Evolutionary conservation across 305 asterid genomes (phyloP).

Genomic region (Ajuga reptans): DNA sequence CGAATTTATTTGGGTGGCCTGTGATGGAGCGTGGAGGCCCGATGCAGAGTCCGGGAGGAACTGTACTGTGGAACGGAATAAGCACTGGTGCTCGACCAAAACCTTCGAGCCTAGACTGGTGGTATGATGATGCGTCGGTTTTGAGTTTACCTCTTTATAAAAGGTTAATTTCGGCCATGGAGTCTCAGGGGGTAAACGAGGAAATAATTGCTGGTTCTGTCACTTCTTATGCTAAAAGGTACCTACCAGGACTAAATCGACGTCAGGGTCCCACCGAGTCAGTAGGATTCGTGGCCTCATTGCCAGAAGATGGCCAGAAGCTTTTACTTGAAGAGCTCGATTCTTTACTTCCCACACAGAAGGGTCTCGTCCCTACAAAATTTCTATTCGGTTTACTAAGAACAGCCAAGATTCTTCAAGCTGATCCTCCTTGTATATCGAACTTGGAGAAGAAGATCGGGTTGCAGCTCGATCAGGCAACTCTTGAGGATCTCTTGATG

Average conservation of each 20-base stretch:
- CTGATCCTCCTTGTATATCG: slow-evolving; percentile 41
- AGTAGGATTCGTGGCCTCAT: slow-evolving; percentile 34
- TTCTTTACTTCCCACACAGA: slow-evolving; percentile 64
- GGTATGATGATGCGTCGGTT: slow-evolving; percentile 85
- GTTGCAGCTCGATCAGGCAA: slow-evolving; percentile 88
- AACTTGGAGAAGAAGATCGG: slow-evolving; percentile 78
- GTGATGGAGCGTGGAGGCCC: slow-evolving; percentile 76
- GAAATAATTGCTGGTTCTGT: slow-evolving; percentile 73
- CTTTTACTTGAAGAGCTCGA: slow-evolving; percentile 74
- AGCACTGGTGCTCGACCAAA: slow-evolving; percentile 95
- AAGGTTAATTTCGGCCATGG: slow-evolving; percentile 65
- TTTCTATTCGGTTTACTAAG: slow-evolving; percentile 71
- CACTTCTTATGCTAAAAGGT: slow-evolving; percentile 54
- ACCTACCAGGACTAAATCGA: slow-evolving; percentile 71
- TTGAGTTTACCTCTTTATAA: slow-evolving; percentile 64
- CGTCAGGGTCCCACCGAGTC: slow-evolving; percentile 48
- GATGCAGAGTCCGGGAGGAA: slow-evolving; percentile 98
- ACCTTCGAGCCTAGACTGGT: slow-evolving; percentile 69
- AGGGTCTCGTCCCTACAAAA: slow-evolving; percentile 61
- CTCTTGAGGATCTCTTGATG: slow-evolving; percentile 88
- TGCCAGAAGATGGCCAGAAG: slow-evolving; percentile 77
- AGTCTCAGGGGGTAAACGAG: slow-evolving; percentile 54
- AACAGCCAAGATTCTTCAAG: slow-evolving; percentile 79
- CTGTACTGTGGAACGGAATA: slow-evolving; percentile 90
- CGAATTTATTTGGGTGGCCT: slow-evolving; percentile 89